Base-by-base conservation (phyloP, 352 stramenopile genomes). In the Peronospora belbahrii region DNA sequence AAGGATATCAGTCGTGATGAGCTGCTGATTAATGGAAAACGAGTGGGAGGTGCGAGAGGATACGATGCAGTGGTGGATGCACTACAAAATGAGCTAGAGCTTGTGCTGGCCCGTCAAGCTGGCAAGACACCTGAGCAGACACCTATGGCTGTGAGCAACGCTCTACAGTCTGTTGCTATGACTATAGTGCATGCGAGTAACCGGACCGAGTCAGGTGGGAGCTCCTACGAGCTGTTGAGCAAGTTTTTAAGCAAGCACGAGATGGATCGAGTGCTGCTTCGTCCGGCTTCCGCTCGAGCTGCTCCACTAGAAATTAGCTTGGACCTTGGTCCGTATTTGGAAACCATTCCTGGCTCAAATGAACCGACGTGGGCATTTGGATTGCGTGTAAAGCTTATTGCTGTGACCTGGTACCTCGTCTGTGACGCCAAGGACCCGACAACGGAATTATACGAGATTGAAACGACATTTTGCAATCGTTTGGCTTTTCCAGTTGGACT, bases 1-100 rank as follows among this genome's bases (percentile, higher is more conserved):
- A 91, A 91, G 50, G 79, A 91, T 53, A 79, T 91, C 43, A 57
- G 67, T 25, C 74, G 79, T n/a, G 79, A 91, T 46, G 72, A 87
- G 28, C 24, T 91, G 6, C 14, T 70, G n/a, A 68, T 91, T 19
- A 83, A 87, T 56, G 76, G 76, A 2, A 37, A 70, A 17, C 45
- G 57, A 0, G 55, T 83, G 4, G 39, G 63, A 37, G 74, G 77
- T 7, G 65, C 63, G 1, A 52, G 67, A 25, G 76, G 76, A 1
- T 91, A 91, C 56, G 69, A 81, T 27, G 62, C 64, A 0, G 64
- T 87, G 17, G 59, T 89, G 39, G 53, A 68, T 19, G 54, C 45
- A 1, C 42, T 89, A 6, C 63, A 80, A 30, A 41, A 35, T 2
- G 63, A 82, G 15, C 59, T 87, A 18, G 48, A 78, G 31, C 37